A percentile compares a stretch with the other conserved stretches of the same genome.
phyloP scores from a whole-genome alignment of 1,284 basidiomycete species.

The Boletus semigastroideus region DNA sequence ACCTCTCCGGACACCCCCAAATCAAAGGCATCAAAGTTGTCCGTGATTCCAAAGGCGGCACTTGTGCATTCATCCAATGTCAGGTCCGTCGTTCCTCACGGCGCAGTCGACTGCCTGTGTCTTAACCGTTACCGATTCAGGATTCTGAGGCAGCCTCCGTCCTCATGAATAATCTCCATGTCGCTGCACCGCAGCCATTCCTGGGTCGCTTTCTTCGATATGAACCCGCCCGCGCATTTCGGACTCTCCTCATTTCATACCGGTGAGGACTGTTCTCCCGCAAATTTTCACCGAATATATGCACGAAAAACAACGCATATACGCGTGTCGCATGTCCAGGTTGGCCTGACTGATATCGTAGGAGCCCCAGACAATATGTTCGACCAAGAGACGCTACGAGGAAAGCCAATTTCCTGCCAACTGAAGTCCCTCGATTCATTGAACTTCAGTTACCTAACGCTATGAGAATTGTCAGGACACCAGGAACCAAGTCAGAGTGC shows the following conservation, averaged over 20 bases:
- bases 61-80: slow-evolving; percentile 81
- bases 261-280: slow-evolving; percentile 43
- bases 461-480: slow-evolving; percentile 45
- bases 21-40: slow-evolving; percentile 72
- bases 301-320: slow-evolving; percentile 27
- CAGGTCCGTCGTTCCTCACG: slow-evolving; percentile 46
- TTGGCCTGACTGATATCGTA: slow-evolving; percentile 20
- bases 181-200: slow-evolving; percentile 56
- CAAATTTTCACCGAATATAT: slow-evolving; percentile 14
- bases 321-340: slow-evolving; percentile 7
- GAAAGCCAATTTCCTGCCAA: slow-evolving; percentile 13
- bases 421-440: slow-evolving; percentile 22
- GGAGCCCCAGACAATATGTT: slow-evolving; percentile 45
- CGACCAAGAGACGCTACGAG: slow-evolving; percentile 23
- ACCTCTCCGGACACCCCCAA: slow-evolving; percentile 60
- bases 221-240: slow-evolving; percentile 74
- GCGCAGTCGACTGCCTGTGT: not conserved
- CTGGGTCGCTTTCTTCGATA: slow-evolving; percentile 69
- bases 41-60: slow-evolving; percentile 69
- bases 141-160: slow-evolving; percentile 54
- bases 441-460: slow-evolving; percentile 51
- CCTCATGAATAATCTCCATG: slow-evolving; percentile 60
- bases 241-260: slow-evolving; percentile 71
- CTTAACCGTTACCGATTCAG: slow-evolving; percentile 37
- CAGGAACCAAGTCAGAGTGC: slow-evolving; percentile 27